Conservation (phyloP, 352 stramenopile genomes). For the Plasmopara muralis region DNA sequence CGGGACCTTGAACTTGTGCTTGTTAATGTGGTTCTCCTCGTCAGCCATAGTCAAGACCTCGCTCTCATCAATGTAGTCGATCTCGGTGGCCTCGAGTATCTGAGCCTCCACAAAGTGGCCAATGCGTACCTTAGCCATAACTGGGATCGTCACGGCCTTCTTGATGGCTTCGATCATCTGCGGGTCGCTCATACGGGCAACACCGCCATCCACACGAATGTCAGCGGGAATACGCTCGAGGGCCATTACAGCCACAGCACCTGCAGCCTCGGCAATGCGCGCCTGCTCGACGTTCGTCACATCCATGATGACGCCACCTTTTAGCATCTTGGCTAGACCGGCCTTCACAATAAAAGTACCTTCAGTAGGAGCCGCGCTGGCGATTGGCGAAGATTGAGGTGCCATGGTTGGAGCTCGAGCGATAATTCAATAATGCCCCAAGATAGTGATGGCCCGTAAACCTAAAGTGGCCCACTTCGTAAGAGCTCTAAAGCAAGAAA, state of each 20-base stretch:
- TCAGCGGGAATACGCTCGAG: conserved; percentile 97
- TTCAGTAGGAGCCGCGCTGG: conserved; percentile 38
- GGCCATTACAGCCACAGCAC: conserved; percentile 97
- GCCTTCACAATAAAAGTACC: conserved; percentile 91
- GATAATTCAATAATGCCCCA: too few species aligned
- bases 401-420: conserved; percentile 21
- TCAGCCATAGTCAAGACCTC: conserved; percentile 99
- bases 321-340: conserved; percentile 97
- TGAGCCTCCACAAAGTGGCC: conserved; percentile 98
- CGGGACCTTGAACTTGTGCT: conserved; percentile 95
- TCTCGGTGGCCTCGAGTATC: conserved; percentile 95
- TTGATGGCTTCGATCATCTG: conserved; percentile 98
- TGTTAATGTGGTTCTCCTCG: conserved; percentile 96
- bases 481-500: too few species aligned
- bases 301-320: conserved; percentile 98
- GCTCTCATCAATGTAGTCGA: conserved; percentile 99
- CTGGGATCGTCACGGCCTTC: conserved; percentile 96
- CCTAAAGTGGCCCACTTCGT: too few species aligned
- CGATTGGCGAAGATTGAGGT: conserved; percentile 20
- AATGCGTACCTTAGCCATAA: conserved; percentile 99
- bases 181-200: conserved; percentile 97
- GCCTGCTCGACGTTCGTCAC: conserved; percentile 89
- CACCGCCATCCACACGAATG: conserved; percentile 93
- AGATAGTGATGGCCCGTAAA: conserved; percentile 2
- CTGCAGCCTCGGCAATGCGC: conserved; percentile 95